Evolutionary conservation across 2,329 filamentous ascomycete species (phyloP).

Genomic region (Cladosporium halotolerans): DNA sequence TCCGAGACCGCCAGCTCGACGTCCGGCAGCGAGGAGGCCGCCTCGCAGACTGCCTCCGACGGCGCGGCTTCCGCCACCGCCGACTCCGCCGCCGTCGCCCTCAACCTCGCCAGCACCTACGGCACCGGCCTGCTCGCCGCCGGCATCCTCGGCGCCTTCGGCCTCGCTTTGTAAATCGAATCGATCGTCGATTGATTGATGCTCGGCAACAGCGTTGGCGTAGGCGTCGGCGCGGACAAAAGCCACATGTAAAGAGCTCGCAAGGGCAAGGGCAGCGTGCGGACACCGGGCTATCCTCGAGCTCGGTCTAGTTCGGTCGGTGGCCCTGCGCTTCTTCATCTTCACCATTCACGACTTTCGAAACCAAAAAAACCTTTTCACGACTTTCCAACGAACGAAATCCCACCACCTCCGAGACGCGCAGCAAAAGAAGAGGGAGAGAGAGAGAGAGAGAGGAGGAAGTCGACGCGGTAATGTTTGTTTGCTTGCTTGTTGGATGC

Average conservation of each 20-base stretch:
- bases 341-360: no score
- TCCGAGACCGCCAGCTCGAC: conserved; percentile 26
- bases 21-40: conserved; percentile 19
- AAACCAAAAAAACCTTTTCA: no score
- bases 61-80: conserved; percentile 27
- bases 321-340: no score
- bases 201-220: background rate
- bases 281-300: no score
- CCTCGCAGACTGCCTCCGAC: conserved; percentile 14
- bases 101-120: conserved; percentile 43
- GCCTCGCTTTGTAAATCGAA: conserved; percentile 48
- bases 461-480: no score
- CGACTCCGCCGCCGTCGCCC: conserved; percentile 38
- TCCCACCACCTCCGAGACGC: no score
- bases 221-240: background rate
- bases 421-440: no score
- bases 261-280: no score
- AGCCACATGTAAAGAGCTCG: background rate
- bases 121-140: conserved; percentile 44
- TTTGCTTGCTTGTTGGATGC: no score
- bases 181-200: background rate
- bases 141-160: conserved; percentile 51
- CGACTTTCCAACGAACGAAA: no score
- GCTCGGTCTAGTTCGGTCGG: no score
- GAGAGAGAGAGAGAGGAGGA: no score